Conservation (phyloP, 129 eudicot genomes). For the Arctium minus region DNA sequence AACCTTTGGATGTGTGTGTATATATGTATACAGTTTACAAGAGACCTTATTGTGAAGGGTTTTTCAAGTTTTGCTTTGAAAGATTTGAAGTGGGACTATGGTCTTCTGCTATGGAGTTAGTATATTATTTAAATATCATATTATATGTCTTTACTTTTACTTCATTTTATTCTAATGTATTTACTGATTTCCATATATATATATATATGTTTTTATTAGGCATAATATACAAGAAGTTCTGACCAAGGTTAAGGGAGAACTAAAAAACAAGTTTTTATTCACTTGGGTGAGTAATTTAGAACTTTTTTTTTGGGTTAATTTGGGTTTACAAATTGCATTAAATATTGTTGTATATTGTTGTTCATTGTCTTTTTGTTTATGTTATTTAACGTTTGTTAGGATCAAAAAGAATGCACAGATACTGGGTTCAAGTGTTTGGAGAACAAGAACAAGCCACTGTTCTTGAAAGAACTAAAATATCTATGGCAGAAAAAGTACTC, state of each 20-base stretch:
- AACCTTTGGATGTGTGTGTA: background rate
- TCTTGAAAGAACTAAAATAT: conserved; percentile 46
- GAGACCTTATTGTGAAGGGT: conserved; percentile 51
- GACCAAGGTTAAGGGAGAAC: conserved; percentile 25
- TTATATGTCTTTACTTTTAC: background rate
- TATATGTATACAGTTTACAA: conserved; percentile 36
- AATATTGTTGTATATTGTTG: no score
- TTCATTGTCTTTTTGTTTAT: background rate
- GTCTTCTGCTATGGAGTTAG: conserved; percentile 61
- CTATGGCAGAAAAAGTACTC: conserved; percentile 35
- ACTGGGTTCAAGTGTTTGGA: conserved; percentile 43
- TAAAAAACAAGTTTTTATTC: conserved; percentile 40
- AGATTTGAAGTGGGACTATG: conserved; percentile 65
- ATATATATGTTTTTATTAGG: conserved; percentile 15
- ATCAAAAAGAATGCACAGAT: conserved; percentile 45
- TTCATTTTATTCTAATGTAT: background rate
- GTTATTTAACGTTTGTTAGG: conserved; percentile 28
- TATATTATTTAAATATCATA: background rate
- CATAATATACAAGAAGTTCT: conserved; percentile 40
- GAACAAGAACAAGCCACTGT: conserved; percentile 50
- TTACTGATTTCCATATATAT: background rate
- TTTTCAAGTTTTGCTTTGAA: conserved; percentile 59
- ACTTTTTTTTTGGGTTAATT: background rate
- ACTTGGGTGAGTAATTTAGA: conserved; percentile 51
- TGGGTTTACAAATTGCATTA: background rate